Evolutionary conservation across 345 rosid species (phyloP).

Genomic region (Odontarrhena argentea): DNA sequence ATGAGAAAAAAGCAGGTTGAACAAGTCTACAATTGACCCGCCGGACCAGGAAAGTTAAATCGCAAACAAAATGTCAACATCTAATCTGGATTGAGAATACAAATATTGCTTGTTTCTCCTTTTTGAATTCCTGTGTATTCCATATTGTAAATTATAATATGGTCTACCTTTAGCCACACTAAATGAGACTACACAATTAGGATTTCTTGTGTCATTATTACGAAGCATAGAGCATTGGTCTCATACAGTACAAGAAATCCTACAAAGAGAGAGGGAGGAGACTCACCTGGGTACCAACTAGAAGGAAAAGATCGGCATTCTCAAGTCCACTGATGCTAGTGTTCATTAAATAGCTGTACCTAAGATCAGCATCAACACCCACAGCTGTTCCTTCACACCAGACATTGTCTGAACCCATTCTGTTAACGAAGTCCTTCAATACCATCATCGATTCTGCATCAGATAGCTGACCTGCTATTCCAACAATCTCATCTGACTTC

Average conservation of each 20-base stretch:
- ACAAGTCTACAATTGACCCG: neutral
- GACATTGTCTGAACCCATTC: slow-evolving; percentile 91
- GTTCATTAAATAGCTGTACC: slow-evolving; percentile 92
- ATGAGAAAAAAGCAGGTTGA: neutral
- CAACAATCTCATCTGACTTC: slow-evolving; percentile 85
- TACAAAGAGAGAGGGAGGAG: neutral
- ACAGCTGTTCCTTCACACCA: slow-evolving; percentile 91
- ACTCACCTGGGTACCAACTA: slow-evolving; percentile 92
- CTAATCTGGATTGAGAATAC: neutral
- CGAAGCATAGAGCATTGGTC: neutral
- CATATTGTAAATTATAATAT: neutral
- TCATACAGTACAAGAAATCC: neutral
- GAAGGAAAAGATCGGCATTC: slow-evolving; percentile 89
- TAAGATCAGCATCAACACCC: slow-evolving; percentile 81
- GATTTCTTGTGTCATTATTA: neutral
- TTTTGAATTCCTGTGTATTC: neutral
- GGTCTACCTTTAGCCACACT: neutral
- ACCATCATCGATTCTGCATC: slow-evolving; percentile 99
- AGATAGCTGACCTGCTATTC: slow-evolving; percentile 85
- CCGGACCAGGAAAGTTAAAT: neutral
- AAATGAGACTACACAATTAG: neutral
- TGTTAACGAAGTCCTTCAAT: slow-evolving; percentile 87
- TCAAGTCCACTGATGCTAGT: slow-evolving; percentile 86
- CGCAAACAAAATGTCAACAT: neutral
- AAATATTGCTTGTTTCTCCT: neutral